Percentiles rank a stretch among this genome's conserved stretches.
These are phyloP conservation scores for Colletotrichum destructivum DNA, from an alignment of 2,329 filamentous ascomycete genomes.

Conservation along the genomic window DNA sequence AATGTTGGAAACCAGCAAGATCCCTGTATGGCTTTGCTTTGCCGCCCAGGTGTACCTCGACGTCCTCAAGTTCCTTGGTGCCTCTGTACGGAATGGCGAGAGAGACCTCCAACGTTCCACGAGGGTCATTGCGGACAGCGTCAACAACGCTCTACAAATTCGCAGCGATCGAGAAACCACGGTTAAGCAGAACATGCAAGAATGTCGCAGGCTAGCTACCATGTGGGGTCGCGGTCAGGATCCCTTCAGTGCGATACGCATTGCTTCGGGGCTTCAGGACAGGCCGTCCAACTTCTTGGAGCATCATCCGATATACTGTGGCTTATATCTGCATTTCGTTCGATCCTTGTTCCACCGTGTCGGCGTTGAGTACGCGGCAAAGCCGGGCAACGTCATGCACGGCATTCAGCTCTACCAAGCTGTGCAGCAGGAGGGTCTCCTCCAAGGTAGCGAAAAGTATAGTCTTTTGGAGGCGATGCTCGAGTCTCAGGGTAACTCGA, in stretches of 20 bases:
- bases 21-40: slow-evolving; percentile 42
- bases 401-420: slow-evolving; percentile 46
- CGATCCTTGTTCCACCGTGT: slow-evolving; percentile 38
- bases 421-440: slow-evolving; percentile 42
- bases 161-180: background rate
- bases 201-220: slow-evolving; percentile 21
- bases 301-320: slow-evolving; percentile 45
- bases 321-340: slow-evolving; percentile 44
- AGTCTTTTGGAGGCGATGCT: slow-evolving; percentile 21
- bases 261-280: background rate
- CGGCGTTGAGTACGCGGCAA: slow-evolving; percentile 40
- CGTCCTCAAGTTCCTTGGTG: slow-evolving; percentile 40
- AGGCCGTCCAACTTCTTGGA: slow-evolving; percentile 43
- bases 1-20: background rate
- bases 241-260: slow-evolving; percentile 1
- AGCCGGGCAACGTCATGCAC: slow-evolving; percentile 42
- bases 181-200: slow-evolving; percentile 12
- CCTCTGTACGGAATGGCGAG: background rate
- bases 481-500: slow-evolving; percentile 39
- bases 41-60: slow-evolving; percentile 44
- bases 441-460: slow-evolving; percentile 42
- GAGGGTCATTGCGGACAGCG: background rate
- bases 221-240: slow-evolving; percentile 42
- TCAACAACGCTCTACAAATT: background rate
- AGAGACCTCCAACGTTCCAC: slow-evolving; percentile 1